Evolutionary conservation across 2,329 filamentous ascomycete species (phyloP).

Genomic region (Aspergillus texensis): DNA sequence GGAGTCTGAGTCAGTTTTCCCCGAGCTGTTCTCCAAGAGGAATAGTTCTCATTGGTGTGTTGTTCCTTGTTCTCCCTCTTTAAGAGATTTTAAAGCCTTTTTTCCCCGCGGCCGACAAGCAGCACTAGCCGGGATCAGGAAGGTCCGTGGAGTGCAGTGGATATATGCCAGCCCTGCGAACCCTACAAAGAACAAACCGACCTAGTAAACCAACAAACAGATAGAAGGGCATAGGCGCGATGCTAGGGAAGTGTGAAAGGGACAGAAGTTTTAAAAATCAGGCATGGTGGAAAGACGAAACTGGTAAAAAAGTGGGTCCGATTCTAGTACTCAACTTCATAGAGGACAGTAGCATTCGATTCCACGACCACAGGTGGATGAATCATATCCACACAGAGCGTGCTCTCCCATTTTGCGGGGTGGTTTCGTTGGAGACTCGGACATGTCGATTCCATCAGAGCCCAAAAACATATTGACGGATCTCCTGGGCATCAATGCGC

Average conservation of each 20-base stretch:
- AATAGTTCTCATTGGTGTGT: neutral
- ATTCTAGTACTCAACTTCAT: neutral
- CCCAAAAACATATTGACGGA: neutral
- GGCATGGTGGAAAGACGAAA: neutral
- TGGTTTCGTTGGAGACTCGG: neutral
- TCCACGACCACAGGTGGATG: neutral
- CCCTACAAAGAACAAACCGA: neutral
- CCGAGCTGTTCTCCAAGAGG: neutral
- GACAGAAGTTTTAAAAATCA: neutral
- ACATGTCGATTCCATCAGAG: neutral
- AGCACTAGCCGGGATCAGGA: constrained; percentile 20
- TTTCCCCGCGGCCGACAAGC: neutral
- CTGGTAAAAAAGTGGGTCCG: neutral
- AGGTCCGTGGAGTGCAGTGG: constrained; percentile 15
- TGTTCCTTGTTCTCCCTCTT: neutral
- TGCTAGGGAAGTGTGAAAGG: neutral
- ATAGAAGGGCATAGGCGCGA: neutral
- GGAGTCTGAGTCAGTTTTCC: neutral
- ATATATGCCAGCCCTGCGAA: neutral
- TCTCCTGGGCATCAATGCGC: neutral
- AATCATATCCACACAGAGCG: neutral
- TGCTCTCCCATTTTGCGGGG: neutral
- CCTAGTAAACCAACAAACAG: too few relatives aligned
- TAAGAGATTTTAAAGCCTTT: neutral
- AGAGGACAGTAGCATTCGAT: neutral